Evolutionary conservation across 345 rosid species (phyloP), one percentile per base, ranked within the genome.

Genomic region (Salix koriyanagi): DNA sequence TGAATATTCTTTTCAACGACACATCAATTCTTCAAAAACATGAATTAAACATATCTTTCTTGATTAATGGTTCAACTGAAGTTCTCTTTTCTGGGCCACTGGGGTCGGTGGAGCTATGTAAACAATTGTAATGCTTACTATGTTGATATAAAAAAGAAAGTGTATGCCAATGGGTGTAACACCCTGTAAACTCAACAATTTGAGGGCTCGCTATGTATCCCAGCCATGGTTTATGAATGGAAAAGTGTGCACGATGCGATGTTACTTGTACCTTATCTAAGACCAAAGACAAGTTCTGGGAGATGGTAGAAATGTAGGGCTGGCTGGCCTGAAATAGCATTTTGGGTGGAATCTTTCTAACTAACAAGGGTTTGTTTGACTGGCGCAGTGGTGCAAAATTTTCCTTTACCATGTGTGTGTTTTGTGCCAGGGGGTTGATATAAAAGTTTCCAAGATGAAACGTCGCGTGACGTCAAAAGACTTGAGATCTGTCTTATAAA

Each of bases 381-480:
- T 36, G 37, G 7, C 37, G 7, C 37, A 36, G 7, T 5, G 7
- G 37, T 36, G 37, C 37, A 36, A 5, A 36, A 36, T 5, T 36
- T 36, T 36, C 37, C 37, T 36, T 36, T 0, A 34, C 36, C 5
- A 2, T 28, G 36, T 34, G 36, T 32, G 5, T 34, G 5, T 34
- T 34, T 32, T 34, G 36, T 34, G 5, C 1, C 2, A 4, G 36
- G 36, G 6, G 36, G 36, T 34, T 34, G 36, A 34, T 34, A 34
- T 34, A 4, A 34, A 32, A 32, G 34, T 32, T 4, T 0, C 0
- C 34, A 0, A 4, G 5, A 26, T 26, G 1, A 28, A 2, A 28
- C 0, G 5, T 4, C 1, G 0, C 3, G 34, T 32, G 5, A 4
- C 0, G 34, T 32, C 0, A 32, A 4, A 32, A 0, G 5, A 34